Conservation (phyloP, 352 stramenopile species). For the Globisporangium yorkense region DNA sequence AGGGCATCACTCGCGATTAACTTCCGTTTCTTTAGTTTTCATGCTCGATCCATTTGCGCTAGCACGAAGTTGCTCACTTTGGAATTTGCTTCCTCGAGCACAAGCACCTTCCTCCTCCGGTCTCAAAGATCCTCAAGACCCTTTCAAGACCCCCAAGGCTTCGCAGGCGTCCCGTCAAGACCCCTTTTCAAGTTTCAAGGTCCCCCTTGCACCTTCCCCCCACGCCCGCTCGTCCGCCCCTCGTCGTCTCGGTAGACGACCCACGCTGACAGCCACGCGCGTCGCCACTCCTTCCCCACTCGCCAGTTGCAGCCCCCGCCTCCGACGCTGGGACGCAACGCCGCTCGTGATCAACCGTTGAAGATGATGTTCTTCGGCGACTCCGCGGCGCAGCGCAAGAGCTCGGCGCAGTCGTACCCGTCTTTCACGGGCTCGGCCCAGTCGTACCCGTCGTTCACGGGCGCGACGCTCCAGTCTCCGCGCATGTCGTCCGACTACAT, state of each 20-base stretch:
- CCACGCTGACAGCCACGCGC: conserved; percentile 1
- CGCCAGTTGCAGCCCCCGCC: not conserved
- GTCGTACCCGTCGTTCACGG: conserved; percentile 1
- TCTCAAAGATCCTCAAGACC: not conserved
- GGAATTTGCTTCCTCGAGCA: conserved; percentile 14
- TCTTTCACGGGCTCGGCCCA: not conserved
- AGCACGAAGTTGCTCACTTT: conserved; percentile 5
- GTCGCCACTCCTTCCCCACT: not conserved
- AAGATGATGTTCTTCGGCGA: conserved; percentile 11
- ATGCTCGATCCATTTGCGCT: no score
- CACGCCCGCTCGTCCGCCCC: not conserved
- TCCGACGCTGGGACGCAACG: not conserved
- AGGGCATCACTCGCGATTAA: no score
- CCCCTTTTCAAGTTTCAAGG: not conserved
- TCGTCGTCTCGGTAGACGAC: conserved; percentile 1
- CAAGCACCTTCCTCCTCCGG: conserved; percentile 6
- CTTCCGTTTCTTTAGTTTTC: no score
- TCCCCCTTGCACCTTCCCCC: not conserved
- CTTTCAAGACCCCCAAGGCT: conserved; percentile 1
- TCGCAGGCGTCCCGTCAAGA: not conserved
- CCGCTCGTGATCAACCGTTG: conserved; percentile 3
- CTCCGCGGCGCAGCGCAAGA: conserved; percentile 8
- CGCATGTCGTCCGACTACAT: conserved; percentile 13
- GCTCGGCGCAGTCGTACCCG: conserved; percentile 1
- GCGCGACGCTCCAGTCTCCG: conserved; percentile 8